Evolutionary conservation across 116 monocot genomes (phyloP), one percentile per base, ranked within the genome.

Genomic region (Trichopus zeylanicus): DNA sequence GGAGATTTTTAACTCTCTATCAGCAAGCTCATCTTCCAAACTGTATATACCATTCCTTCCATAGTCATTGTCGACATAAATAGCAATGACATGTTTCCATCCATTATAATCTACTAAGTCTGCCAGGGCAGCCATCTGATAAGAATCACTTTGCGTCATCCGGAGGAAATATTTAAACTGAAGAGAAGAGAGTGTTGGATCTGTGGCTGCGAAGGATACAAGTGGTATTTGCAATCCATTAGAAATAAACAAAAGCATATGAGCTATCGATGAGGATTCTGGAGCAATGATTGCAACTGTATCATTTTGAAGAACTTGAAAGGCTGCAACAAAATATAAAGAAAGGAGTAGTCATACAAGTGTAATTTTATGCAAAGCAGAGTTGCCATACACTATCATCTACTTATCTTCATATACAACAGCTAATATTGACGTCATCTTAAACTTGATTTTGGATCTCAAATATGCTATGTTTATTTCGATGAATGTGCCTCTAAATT

Each of bases 51-150:
- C 78, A 51, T 75, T 78, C 46, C 83, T 60, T 39, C 83, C 83
- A 62, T 75, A 83, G 5, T 83, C 75, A 62, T 83, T 71, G 54
- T 75, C 83, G 7, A 75, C 55, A 61, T 61, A 83, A 52, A 83
- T 62, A 31, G 68, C 71, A 65, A 78, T 72, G n/a, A 78, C 75
- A 33, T 66, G 55, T 31, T 60, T 78, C 83, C 83, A 83, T 13
- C 69, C 75, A 67, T 65, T 66, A 46, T 68, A 75, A 31, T 59
- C 22, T 52, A 83, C 72, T 63, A 83, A 58, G 51, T 78, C 55
- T 9, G 78, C 83, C 71, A 83, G 65, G 9, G 84, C 84, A 49
- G 48, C 22, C 84, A 84, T 84, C 61, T 79, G 84, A 53, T 69
- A 84, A 37, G 68, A 70, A 67, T 84, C 79, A 51, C 66, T 72